Percentiles rank a stretch among this genome's conserved stretches.
These are phyloP conservation scores for Aspergillus versicolor DNA, from an alignment of 2,329 filamentous ascomycete species.

Conservation along the genomic window DNA sequence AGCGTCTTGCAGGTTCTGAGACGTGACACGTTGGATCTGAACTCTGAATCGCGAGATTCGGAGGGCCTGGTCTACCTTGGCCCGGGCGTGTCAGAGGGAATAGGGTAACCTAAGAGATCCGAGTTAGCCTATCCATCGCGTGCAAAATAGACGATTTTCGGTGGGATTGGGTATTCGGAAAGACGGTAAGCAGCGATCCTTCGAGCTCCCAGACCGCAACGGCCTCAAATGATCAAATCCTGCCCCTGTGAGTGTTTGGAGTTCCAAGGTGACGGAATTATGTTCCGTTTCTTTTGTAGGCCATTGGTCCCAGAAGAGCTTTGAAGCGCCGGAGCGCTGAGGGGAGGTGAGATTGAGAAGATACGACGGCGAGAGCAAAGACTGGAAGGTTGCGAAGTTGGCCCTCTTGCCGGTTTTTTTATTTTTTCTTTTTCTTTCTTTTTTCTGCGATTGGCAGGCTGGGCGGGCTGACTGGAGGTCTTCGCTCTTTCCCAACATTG, in stretches of 20 bases:
- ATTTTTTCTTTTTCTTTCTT: too few relatives aligned
- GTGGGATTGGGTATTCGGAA: background rate
- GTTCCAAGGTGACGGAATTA: background rate
- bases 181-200: background rate
- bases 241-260: background rate
- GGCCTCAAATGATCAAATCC: background rate
- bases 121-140: background rate
- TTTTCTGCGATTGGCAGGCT: background rate
- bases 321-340: background rate
- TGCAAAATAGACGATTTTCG: background rate
- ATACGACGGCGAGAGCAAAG: background rate
- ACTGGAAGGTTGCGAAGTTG: background rate
- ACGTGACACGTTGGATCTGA: constrained; percentile 7
- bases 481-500: constrained; percentile 3
- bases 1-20: background rate
- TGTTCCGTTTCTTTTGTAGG: background rate
- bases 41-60: background rate
- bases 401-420: background rate
- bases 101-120: background rate
- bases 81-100: constrained; percentile 1
- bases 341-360: background rate
- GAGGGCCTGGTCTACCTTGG: background rate
- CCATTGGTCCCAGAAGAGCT: background rate
- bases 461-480: too few relatives aligned
- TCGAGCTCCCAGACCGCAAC: background rate